Evolutionary conservation across 1,284 basidiomycete species (phyloP), one percentile per base, ranked within the genome.

Genomic region (Puccinia hordei): DNA sequence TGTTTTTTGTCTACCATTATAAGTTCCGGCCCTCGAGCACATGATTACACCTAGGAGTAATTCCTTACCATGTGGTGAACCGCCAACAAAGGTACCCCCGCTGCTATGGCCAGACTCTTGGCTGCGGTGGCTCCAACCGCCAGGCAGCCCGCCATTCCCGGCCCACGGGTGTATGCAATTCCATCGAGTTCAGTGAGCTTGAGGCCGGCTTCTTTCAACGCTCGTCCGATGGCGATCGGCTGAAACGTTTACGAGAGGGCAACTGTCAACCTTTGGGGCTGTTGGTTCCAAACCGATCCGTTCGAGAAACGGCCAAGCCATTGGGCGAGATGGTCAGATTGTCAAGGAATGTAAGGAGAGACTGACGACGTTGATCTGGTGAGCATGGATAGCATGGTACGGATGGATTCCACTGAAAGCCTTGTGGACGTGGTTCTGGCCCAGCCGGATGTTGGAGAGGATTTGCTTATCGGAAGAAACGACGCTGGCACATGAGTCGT

Each of bases 121-220:
- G 93, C 93, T 0, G 93, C 90, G 81, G 91, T 91, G 3, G 90
- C 90, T 68, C 90, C 90, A 5, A 94, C 91, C 41, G 88, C 89
- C 6, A 98, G 88, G 85, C 93, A 95, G 0, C 92, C 78, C 41
- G 13, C 84, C 86, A 77, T 83, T 89, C 92, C 94, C 76, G 95
- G 95, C 12, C 94, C 95, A 83, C 93, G 88, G 0, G 95, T 97
- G 84, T 93, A 95, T 0, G 95, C 95, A 57, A 97, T 89, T 0
- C 92, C 94, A 83, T 95, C 91, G 15, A 98, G 87, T 53, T 93
- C 89, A 1, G 86, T 84, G 46, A 92, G 86, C 27, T 85, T 84
- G 38, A 93, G 80, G 0, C 87, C 85, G 0, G 93, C 91, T 57
- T 92, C 89, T 0, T 84, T 81, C 22, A 97, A 87, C 0, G 94